phyloP scores from a whole-genome alignment of 768 basidiomycete species.

The Daedaleopsis sinensis region DNA sequence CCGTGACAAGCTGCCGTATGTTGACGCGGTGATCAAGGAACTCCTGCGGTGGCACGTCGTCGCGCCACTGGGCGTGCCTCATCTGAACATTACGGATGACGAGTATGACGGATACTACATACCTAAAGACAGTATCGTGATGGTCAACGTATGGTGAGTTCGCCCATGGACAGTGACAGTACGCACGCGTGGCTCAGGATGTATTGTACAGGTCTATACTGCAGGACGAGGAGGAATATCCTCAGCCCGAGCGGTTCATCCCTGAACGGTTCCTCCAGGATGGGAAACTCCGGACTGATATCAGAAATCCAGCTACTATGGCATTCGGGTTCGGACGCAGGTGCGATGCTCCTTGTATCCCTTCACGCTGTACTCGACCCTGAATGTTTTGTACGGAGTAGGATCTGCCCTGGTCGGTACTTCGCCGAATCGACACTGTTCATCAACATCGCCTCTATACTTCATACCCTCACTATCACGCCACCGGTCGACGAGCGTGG shows the following conservation, averaged over 20 bases:
- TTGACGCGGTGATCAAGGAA: conserved; percentile 38
- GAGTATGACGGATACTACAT: conserved; percentile 1
- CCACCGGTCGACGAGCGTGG: neutral
- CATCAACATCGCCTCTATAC: conserved; percentile 13
- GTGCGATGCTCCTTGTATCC: conserved; percentile 24
- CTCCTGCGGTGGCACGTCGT: conserved; percentile 16
- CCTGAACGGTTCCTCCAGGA: conserved; percentile 18
- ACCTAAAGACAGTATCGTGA: neutral
- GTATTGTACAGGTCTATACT: conserved; percentile 7
- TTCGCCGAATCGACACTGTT: conserved; percentile 10
- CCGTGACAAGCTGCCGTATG: conserved; percentile 25
- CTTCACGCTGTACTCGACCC: conserved; percentile 10
- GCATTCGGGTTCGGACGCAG: conserved; percentile 19
- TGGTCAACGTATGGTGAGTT: conserved; percentile 23
- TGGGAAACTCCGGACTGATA: conserved; percentile 9
- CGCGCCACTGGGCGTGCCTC: conserved; percentile 4
- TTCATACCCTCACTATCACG: conserved; percentile 9
- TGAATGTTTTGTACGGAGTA: neutral
- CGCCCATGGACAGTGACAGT: neutral
- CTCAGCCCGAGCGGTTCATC: conserved; percentile 15
- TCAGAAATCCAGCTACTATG: conserved; percentile 12
- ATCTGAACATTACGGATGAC: conserved; percentile 5
- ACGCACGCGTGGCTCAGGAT: neutral
- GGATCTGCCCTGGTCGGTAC: conserved; percentile 13
- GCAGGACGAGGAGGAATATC: conserved; percentile 11